phyloP scores from a whole-genome alignment of 2,329 filamentous ascomycete genomes.

The Neophaeococcomyces mojaviensis region DNA sequence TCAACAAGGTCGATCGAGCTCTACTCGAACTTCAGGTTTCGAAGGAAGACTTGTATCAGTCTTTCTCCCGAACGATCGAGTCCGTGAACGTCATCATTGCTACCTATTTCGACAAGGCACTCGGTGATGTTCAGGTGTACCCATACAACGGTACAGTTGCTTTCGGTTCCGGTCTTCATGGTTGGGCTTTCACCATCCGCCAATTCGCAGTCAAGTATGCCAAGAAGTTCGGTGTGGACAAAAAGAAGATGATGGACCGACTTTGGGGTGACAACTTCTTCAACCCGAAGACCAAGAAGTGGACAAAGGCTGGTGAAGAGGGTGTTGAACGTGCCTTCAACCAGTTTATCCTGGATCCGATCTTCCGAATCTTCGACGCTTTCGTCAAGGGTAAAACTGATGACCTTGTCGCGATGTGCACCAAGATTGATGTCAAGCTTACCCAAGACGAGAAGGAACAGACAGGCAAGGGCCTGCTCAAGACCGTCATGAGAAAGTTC shows the following conservation, averaged over 20 bases:
- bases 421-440: constrained; percentile 96
- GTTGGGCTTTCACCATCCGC: constrained; percentile 98
- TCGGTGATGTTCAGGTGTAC: constrained; percentile 98
- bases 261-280: constrained; percentile 99
- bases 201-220: constrained; percentile 94
- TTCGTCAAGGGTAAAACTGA: constrained; percentile 99
- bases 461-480: constrained; percentile 96
- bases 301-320: constrained; percentile 81
- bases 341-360: constrained; percentile 98
- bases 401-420: constrained; percentile 70
- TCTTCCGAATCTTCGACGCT: constrained; percentile 95
- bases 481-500: constrained; percentile 98
- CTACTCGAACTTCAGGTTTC: constrained; percentile 96
- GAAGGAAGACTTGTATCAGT: constrained; percentile 99
- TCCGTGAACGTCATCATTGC: constrained; percentile 99
- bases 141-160: constrained; percentile 95
- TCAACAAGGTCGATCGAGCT: constrained; percentile 99
- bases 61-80: constrained; percentile 98
- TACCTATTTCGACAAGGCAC: constrained; percentile 93
- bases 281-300: constrained; percentile 99
- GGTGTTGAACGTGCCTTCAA: constrained; percentile 99
- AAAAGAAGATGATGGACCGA: constrained; percentile 99
- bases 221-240: constrained; percentile 99
- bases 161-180: constrained; percentile 99
- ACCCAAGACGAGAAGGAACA: constrained; percentile 76